phyloP scores from a whole-genome alignment of 2,329 filamentous ascomycete genomes.

The Penicillium brevicompactum region DNA sequence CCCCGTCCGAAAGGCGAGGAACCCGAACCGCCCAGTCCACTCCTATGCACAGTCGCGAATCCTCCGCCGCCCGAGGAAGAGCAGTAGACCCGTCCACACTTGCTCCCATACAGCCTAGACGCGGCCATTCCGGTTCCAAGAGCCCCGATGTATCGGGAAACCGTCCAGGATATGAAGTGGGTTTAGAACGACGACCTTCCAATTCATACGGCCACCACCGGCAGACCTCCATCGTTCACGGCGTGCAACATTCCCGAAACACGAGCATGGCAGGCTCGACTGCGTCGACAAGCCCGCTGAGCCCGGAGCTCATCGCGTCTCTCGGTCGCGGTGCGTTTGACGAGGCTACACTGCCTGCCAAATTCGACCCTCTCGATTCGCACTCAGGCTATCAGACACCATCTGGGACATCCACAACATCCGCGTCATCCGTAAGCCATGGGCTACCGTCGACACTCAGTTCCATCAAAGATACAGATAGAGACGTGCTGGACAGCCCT shows the following conservation, averaged over 20 bases:
- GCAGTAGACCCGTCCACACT: conserved; percentile 38
- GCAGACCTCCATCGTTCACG: conserved; percentile 96
- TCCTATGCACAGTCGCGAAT: conserved; percentile 46
- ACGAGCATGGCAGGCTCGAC: conserved; percentile 71
- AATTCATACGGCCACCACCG: conserved; percentile 82
- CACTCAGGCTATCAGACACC: conserved; percentile 31
- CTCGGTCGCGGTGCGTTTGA: conserved; percentile 59
- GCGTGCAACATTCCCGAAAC: conserved; percentile 86
- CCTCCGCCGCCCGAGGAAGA: conserved; percentile 47
- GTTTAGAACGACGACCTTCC: conserved; percentile 45
- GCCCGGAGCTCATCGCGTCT: conserved; percentile 79
- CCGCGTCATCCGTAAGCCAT: conserved; percentile 34
- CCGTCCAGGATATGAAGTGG: conserved; percentile 40
- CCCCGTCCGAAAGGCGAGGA: conserved; percentile 40
- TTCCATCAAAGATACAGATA: conserved; percentile 43
- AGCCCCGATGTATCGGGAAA: conserved; percentile 41
- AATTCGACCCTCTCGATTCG: conserved; percentile 37
- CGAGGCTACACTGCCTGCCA: conserved; percentile 41
- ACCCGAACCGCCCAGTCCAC: conserved; percentile 41
- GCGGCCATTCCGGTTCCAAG: conserved; percentile 46
- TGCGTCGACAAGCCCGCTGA: conserved; percentile 76
- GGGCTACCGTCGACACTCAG: conserved; percentile 32
- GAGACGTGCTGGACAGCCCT: conserved; percentile 28
- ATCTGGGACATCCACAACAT: conserved; percentile 50
- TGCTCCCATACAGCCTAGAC: conserved; percentile 39